phyloP scores from a whole-genome alignment of 176 grass and related monocot genomes.

The Canna indica region DNA sequence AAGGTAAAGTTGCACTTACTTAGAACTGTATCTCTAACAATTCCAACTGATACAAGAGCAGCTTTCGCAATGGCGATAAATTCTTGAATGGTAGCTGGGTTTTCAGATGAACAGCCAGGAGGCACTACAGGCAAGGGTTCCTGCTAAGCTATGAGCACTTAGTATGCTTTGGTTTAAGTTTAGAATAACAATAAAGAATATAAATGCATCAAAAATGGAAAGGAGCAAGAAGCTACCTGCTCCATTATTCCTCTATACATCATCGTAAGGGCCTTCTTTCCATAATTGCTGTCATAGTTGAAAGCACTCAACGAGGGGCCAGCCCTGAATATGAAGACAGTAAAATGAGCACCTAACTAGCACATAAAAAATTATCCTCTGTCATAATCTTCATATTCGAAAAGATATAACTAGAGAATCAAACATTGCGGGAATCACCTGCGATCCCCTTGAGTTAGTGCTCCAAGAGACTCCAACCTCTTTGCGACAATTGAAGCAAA shows the following conservation, averaged over 20 bases:
- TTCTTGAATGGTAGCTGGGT: constrained; percentile 39
- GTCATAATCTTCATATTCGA: constrained; percentile 7
- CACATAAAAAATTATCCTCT: background rate
- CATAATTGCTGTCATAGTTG: constrained; percentile 90
- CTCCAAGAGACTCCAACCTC: constrained; percentile 88
- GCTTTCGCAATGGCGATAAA: constrained; percentile 68
- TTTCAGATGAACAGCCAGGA: constrained; percentile 79
- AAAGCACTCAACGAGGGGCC: constrained; percentile 87
- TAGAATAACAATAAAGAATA: background rate
- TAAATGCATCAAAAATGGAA: background rate
- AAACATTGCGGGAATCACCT: constrained; percentile 35
- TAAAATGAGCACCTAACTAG: constrained; percentile 12
- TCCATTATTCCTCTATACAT: constrained; percentile 98
- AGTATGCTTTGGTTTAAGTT: background rate
- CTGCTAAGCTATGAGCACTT: constrained; percentile 27
- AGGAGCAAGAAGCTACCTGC: constrained; percentile 45
- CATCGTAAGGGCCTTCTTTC: constrained; percentile 69
- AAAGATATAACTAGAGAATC: background rate
- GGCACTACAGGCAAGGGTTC: constrained; percentile 71
- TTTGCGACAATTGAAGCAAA: constrained; percentile 99
- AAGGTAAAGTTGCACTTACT: constrained; percentile 49
- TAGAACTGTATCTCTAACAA: constrained; percentile 64
- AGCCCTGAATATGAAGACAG: constrained; percentile 42
- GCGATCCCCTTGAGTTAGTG: constrained; percentile 96
- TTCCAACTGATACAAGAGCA: constrained; percentile 93